Evolutionary conservation across 2,329 filamentous ascomycete genomes (phyloP), one percentile per base, ranked within the genome.

Genomic region (Pyrenochaeta sp.): DNA sequence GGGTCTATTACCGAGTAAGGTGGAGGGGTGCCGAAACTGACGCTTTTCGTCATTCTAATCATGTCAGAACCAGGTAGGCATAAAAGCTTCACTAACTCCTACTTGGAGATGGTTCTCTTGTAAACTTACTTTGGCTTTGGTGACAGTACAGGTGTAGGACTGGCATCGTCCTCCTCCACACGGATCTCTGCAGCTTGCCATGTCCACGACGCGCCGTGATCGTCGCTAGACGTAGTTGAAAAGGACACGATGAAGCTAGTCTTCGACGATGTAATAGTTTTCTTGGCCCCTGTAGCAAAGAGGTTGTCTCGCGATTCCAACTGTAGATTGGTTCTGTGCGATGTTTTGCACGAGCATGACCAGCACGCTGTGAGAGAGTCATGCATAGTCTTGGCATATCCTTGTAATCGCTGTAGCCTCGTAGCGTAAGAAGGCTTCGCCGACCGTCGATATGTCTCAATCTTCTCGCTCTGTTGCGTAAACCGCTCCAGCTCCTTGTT

Each of bases 401-500:
- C 58, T 43, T 76, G 73, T 20, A 76, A 66, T 7, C 64, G 68
- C 37, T 74, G 72, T 29, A 76, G 46, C 7, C 66, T 64, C 23
- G 53, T 62, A 10, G 70, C 71, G 41, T 74, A 72, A 0, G 71
- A 72, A 10, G 72, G 72, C 45, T 75, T 75, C 3, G 63, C 64
- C 4, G 63, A 51, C 47, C 70, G 75, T 18, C 72, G 67, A 45
- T 65, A 68, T 0, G 68, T 71, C 32, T 76, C 72, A 3, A 76
- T 67, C 56, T 68, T 75, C 46, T 75, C 73, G 18, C 69, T 74
- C 41, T 71, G 69, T 27, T 75, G 69, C 0, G 73, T 75, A 33
- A 75, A 75, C 12, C 74, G 66, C 45, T 76, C 74, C 3, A 76
- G 62, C 44, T 75, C 72, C 31, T 73, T 74, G 45, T 75, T 75